Evolutionary conservation across 192 early-diverging fungal species (phyloP), one percentile per base, ranked within the genome.

Genomic region (Obelidium mucronatum): DNA sequence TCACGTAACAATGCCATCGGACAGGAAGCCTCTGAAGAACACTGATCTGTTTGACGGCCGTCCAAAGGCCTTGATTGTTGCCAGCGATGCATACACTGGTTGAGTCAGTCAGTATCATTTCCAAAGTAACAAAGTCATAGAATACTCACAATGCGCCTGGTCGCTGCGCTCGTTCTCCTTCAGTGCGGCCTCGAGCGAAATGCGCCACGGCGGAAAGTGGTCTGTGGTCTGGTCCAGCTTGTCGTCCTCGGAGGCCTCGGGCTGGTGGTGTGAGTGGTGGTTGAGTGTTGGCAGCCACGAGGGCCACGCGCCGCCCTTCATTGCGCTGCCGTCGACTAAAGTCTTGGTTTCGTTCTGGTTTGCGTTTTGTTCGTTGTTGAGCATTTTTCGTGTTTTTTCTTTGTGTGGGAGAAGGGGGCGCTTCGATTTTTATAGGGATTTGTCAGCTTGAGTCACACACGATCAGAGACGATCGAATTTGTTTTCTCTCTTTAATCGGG

Each of bases 61-160:
- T 6, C 76, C 79, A 54, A 72, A 78, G 11, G 79, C 24, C 40
- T 81, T 81, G 69, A 81, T 78, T 48, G 79, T 81, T 24, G 79
- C 79, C 2, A 81, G 75, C 24, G 75, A 73, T 5, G 76, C 79
- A 53, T 72, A 81, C 6, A 75, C 74, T 76, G 54, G 19, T 8
- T 11, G 44, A 42, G 51, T 39, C 6, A 68, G 30, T 4, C 13
- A 34, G 36, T 6, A 40, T 13, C n/a, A n/a, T n/a, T n/a, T n/a
- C n/a, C 28, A 64, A 37, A 35, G 13, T 30, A 5, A 40, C 4
- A n/a, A 64, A 34, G 17, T 31, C 44, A 15, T 48, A 48, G 8
- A 17, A 13, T 34, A 67, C 66, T 67, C 66, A 74, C 72, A 74
- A 39, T 74, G 72, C 55, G 72, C 56, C 8, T 28, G 19, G 40